phyloP scores from a whole-genome alignment of 2,329 filamentous ascomycete species.

The Microdochium trichocladiopsis region DNA sequence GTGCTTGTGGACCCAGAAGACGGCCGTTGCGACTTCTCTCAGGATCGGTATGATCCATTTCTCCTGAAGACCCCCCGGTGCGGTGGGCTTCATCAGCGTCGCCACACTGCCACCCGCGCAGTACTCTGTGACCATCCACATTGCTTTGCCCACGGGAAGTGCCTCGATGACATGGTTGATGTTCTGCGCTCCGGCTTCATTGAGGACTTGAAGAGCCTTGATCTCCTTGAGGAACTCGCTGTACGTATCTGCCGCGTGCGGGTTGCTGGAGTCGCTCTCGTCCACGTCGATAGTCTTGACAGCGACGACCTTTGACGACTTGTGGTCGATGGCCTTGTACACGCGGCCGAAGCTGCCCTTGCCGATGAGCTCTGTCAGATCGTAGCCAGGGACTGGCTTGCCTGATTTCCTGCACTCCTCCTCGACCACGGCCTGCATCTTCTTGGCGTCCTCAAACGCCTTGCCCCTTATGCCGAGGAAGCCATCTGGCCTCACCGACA shows the following conservation, averaged over 20 bases:
- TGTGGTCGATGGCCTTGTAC: conserved; percentile 52
- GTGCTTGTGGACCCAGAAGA: conserved; percentile 61
- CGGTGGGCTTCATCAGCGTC: conserved; percentile 62
- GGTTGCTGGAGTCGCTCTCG: conserved; percentile 62
- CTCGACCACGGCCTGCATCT: conserved; percentile 59
- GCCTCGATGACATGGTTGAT: conserved; percentile 79
- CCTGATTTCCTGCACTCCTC: conserved; percentile 54
- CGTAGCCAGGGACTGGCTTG: conserved; percentile 56
- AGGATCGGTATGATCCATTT: conserved; percentile 64
- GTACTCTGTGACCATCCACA: conserved; percentile 87
- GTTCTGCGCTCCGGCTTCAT: conserved; percentile 68
- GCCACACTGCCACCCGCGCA: conserved; percentile 79
- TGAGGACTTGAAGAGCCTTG: conserved; percentile 63
- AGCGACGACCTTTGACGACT: conserved; percentile 52
- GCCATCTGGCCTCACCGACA: not conserved
- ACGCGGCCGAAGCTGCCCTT: conserved; percentile 70
- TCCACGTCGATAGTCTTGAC: conserved; percentile 84
- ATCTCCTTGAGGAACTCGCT: conserved; percentile 65
- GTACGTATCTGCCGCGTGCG: conserved; percentile 59
- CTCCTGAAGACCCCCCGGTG: conserved; percentile 58
- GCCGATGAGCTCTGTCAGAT: conserved; percentile 66
- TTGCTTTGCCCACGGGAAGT: conserved; percentile 66
- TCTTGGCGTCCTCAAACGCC: conserved; percentile 61
- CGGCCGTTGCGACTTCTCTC: conserved; percentile 57
- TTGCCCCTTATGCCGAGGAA: conserved; percentile 30